These are phyloP conservation scores for Postia placenta DNA, from an alignment of 768 basidiomycete genomes.

Conservation along the genomic window DNA sequence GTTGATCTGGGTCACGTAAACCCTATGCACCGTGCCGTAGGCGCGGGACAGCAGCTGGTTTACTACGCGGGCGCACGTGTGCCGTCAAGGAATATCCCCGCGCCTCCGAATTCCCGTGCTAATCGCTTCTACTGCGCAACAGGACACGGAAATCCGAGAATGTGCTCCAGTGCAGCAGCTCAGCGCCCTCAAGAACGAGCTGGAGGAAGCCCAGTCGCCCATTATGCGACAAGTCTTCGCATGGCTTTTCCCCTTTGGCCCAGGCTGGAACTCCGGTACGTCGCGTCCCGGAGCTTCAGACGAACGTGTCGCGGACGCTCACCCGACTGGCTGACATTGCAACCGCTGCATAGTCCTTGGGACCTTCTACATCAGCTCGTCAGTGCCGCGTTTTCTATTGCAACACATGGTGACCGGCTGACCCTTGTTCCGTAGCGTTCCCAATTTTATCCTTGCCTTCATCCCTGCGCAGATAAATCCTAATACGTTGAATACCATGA, in stretches of 20 bases:
- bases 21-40: no score
- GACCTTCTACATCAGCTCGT: constrained; percentile 97
- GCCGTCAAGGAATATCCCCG: neutral
- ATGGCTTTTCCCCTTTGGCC: constrained; percentile 84
- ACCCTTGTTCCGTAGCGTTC: constrained; percentile 48
- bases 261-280: constrained; percentile 77
- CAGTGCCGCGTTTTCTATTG: constrained; percentile 36
- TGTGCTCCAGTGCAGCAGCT: constrained; percentile 40
- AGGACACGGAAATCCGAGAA: constrained; percentile 41
- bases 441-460: constrained; percentile 92
- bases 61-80: constrained; percentile 1
- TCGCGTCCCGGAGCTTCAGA: constrained; percentile 3
- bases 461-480: constrained; percentile 85
- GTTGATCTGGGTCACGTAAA: no score
- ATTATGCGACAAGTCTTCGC: constrained; percentile 76
- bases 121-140: constrained; percentile 2
- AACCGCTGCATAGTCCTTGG: constrained; percentile 53
- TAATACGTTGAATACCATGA: constrained; percentile 89
- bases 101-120: no score
- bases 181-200: constrained; percentile 49
- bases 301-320: constrained; percentile 7
- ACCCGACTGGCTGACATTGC: constrained; percentile 1
- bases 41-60: no score
- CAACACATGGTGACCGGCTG: neutral
- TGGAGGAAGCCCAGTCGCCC: constrained; percentile 63